Base-by-base conservation (phyloP, 352 stramenopile species). In the Peronospora farinosa region DNA sequence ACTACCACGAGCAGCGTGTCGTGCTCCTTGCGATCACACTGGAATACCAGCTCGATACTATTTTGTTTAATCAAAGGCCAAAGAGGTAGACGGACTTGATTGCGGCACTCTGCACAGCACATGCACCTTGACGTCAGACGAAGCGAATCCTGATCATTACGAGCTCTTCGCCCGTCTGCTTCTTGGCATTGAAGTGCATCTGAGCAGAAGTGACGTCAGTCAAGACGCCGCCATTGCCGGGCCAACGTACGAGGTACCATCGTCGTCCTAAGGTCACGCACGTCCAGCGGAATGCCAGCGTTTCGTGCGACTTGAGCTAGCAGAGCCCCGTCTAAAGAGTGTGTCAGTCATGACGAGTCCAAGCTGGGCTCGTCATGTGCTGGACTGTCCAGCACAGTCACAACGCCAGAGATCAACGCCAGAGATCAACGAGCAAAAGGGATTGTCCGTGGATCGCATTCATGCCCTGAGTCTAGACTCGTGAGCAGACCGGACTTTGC, bases 231-330 rank as follows among this genome's bases (percentile, higher is more conserved):
- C 19, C 27, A 58, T 40, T 25, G 32, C 56, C 57, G 45, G 51
- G 57, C 51, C 57, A 57, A 33, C 33, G 28, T 27, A 3, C 17
- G 32, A 58, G 51, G 47, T 64, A 85, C 74, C 69, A 51, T 44
- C 40, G 41, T 45, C 71, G 52, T 4, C 74, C 76, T 8, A 88
- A 67, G 17, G 65, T 82, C 39, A 87, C 72, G 41, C 39, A 87
- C 72, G 41, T 86, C 73, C 21, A 88, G 66, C 25, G 74, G 72
- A 44, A 79, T 56, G 3, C 52, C 39, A 45, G 67, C 67, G 16
- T 58, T 30, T 63, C 39, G 10, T 73, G 71, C 12, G 75, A 73
- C 54, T 88, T 87, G 62, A 87, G 87, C 74, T 83, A 66, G 31
- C 17, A 23, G 1, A 19, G 50, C 49, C 40, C 33, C 32, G 33